These are phyloP conservation scores for Fusarium bactridioides DNA, from an alignment of 2,329 filamentous ascomycete genomes.

Conservation along the genomic window DNA sequence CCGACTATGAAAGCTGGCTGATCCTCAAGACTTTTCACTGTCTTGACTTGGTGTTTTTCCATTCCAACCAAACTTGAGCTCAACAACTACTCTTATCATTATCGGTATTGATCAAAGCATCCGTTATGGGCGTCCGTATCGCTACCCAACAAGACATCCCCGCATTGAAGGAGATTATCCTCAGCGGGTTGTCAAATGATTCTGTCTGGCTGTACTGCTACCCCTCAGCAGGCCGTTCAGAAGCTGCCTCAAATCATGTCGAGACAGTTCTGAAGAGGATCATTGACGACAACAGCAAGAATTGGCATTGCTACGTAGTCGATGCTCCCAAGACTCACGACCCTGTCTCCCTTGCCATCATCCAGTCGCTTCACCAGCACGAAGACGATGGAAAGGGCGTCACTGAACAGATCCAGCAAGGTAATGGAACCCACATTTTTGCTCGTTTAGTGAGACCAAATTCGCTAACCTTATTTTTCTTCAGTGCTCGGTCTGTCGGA, in stretches of 20 bases:
- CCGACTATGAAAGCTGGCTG: constrained; percentile 7
- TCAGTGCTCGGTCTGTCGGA: constrained; percentile 11
- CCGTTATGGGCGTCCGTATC: constrained; percentile 24
- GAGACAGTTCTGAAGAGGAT: constrained; percentile 13
- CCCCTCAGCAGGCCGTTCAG: constrained; percentile 1
- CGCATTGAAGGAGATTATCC: constrained; percentile 27
- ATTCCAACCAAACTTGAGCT: not conserved
- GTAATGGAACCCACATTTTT: not conserved
- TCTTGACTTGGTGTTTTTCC: not conserved
- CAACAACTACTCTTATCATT: not conserved
- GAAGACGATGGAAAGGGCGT: constrained; percentile 16
- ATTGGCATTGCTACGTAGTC: constrained; percentile 23
- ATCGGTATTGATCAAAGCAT: too few species aligned
- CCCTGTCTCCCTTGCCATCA: constrained; percentile 17
- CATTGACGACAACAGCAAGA: constrained; percentile 17
- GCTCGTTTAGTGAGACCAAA: not conserved
- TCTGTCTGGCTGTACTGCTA: constrained; percentile 30
- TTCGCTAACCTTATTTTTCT: not conserved
- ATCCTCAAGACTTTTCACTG: not conserved
- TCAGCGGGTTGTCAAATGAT: constrained; percentile 22
- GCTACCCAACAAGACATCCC: constrained; percentile 26
- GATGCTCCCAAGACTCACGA: constrained; percentile 29
- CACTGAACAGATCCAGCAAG: constrained; percentile 18
- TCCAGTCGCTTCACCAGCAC: constrained; percentile 20
- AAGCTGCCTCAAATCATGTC: constrained; percentile 13